Base-by-base conservation (phyloP, 2,329 filamentous ascomycete species). In the Fusarium sp. region DNA sequence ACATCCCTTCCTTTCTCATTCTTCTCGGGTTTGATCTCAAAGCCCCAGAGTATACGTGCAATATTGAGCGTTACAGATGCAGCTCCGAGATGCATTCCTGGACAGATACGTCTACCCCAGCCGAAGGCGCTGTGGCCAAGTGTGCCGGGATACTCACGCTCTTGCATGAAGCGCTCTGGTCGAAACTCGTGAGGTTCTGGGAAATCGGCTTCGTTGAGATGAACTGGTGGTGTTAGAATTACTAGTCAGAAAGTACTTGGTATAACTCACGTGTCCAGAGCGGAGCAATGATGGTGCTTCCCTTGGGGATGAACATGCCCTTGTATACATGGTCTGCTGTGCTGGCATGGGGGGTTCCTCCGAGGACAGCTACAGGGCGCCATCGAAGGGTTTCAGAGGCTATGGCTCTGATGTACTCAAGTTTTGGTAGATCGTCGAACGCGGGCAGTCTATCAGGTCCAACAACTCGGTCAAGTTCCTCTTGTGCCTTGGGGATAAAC, bases 11-110 rank as follows among this genome's bases (percentile, higher is more conserved):
- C 78, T 13, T 74, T 72, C 13, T 71, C 68, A 7, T 78, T 67
- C 50, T 73, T 75, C 1, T 69, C 77, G 0, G 76, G 75, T 1
- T 61, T 63, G 7, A 83, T 72, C 0, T 83, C 71, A 53, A 87
- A 88, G 0, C 80, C 85, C 87, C 86, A 89, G 0, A 89, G 71
- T 0, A 85, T 75, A 4, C 82, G 79, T 0, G 83, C 78, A 20
- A 85, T 80, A 43, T 78, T 81, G 3, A 84, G 73, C 11, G 79
- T 78, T 0, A 88, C 77, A 0, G 81, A 86, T 0, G 84, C 81
- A 41, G 84, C 81, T 0, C 83, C 84, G 1, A 88, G 79, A 51
- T 88, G 84, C 65, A 85, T 76, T 0, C 80, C 80, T 0, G 80
- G 79, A 14, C 80, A 82, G 10, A 81, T 71, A 3, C 80, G 74